Conservation (phyloP, 495 filamentous ascomycete species). For the Neurospora sp. region DNA sequence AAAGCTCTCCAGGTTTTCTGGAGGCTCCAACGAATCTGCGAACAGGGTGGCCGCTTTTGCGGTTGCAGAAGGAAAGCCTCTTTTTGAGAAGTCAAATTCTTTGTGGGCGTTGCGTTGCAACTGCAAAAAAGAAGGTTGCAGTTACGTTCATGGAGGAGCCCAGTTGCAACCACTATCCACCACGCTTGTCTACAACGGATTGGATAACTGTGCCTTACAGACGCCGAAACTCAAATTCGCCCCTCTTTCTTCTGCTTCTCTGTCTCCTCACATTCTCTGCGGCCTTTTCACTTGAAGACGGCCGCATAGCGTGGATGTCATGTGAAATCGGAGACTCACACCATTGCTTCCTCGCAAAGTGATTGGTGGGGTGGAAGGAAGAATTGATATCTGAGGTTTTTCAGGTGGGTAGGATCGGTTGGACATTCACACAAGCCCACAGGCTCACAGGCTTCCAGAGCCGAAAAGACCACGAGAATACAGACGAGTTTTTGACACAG, state of each 20-base stretch:
- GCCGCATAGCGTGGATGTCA: background rate
- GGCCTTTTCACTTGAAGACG: background rate
- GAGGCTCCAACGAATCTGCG: background rate
- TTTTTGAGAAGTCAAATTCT: background rate
- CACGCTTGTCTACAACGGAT: background rate
- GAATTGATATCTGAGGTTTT: background rate
- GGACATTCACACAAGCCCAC: background rate
- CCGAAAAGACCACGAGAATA: background rate
- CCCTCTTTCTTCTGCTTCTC: background rate
- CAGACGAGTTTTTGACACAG: background rate
- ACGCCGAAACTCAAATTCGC: background rate
- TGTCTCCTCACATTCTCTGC: background rate
- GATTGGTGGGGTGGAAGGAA: background rate
- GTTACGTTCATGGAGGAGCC: background rate
- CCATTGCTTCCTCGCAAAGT: background rate
- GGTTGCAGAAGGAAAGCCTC: background rate
- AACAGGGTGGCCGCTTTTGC: background rate
- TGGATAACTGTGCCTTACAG: background rate
- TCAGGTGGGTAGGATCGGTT: background rate
- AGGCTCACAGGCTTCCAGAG: background rate
- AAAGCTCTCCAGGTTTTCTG: background rate
- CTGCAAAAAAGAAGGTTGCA: background rate
- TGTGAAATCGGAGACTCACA: background rate
- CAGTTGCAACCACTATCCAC: background rate
- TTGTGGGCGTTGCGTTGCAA: background rate